Evolutionary conservation across 257 asterid species (phyloP).

Genomic region (Euphrasia confusa): DNA sequence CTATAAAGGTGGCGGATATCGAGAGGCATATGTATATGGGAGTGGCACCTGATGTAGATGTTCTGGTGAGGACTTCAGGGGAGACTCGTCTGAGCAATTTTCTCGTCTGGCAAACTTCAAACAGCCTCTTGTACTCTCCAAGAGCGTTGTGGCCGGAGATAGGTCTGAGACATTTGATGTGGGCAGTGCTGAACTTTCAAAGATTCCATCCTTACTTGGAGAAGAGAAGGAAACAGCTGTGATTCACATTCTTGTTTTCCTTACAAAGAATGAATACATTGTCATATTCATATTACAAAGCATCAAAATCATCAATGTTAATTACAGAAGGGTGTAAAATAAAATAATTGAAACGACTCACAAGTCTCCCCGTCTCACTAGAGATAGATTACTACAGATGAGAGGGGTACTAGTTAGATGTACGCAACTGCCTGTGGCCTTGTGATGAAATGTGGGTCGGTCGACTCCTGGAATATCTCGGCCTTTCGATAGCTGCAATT

Average conservation of each 20-base stretch:
- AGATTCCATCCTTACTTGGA: constrained; percentile 31
- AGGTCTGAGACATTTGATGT: constrained; percentile 58
- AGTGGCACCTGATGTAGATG: constrained; percentile 64
- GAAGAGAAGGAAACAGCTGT: constrained; percentile 36
- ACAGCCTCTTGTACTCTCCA: constrained; percentile 52
- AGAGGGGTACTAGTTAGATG: no score
- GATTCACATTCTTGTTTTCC: neutral
- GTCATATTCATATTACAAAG: constrained; percentile 6
- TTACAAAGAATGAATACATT: constrained; percentile 8
- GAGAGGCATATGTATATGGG: constrained; percentile 71
- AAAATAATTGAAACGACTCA: no score
- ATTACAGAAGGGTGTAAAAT: neutral
- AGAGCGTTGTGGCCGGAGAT: constrained; percentile 72
- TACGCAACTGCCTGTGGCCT: constrained; percentile 13
- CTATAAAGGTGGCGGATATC: constrained; percentile 38
- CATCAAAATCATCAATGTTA: constrained; percentile 14
- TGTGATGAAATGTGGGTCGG: constrained; percentile 18
- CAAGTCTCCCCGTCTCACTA: neutral
- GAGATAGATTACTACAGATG: neutral
- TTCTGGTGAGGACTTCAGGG: constrained; percentile 54
- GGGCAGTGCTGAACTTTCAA: constrained; percentile 68
- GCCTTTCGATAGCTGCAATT: constrained; percentile 37
- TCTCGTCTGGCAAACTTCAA: constrained; percentile 69
- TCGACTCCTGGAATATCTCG: constrained; percentile 29
- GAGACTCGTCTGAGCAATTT: constrained; percentile 55